Conservation (phyloP, 805 yeast genomes). For the Saccharomycopsis vini region DNA sequence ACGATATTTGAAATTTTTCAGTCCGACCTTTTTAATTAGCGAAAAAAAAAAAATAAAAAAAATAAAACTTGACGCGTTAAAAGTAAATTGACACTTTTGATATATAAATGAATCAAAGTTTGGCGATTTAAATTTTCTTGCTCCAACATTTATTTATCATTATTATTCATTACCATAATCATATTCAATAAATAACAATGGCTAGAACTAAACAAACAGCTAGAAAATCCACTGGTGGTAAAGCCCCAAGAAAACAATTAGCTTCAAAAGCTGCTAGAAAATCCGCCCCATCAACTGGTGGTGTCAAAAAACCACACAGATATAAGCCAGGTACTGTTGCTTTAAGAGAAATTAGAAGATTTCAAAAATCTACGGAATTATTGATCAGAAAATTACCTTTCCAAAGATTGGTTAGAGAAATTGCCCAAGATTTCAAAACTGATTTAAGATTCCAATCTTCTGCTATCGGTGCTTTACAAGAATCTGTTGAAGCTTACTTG, state of each 20-base stretch:
- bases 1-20: no score
- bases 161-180: no score
- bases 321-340: slow-evolving; percentile 97
- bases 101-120: no score
- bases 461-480: slow-evolving; percentile 96
- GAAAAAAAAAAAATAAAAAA: no score
- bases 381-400: slow-evolving; percentile 94
- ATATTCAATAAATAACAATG: no score
- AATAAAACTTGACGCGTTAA: no score
- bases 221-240: slow-evolving; percentile 93
- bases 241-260: slow-evolving; percentile 89
- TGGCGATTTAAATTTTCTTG: no score
- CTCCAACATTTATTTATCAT: no score
- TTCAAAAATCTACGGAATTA: slow-evolving; percentile 92
- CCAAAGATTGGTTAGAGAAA: slow-evolving; percentile 94
- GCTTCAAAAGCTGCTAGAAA: slow-evolving; percentile 92
- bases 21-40: no score
- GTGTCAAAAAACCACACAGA: slow-evolving; percentile 93
- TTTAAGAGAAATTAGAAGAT: slow-evolving; percentile 92
- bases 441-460: slow-evolving; percentile 95
- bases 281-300: slow-evolving; percentile 86
- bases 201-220: slow-evolving; percentile 94
- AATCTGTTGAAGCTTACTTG: slow-evolving; percentile 96
- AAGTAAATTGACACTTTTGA: no score
- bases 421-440: slow-evolving; percentile 89